Percentiles rank a stretch among this genome's conserved stretches.
phyloP scores from a whole-genome alignment of 345 rosid species.

The Ricinus communis region DNA sequence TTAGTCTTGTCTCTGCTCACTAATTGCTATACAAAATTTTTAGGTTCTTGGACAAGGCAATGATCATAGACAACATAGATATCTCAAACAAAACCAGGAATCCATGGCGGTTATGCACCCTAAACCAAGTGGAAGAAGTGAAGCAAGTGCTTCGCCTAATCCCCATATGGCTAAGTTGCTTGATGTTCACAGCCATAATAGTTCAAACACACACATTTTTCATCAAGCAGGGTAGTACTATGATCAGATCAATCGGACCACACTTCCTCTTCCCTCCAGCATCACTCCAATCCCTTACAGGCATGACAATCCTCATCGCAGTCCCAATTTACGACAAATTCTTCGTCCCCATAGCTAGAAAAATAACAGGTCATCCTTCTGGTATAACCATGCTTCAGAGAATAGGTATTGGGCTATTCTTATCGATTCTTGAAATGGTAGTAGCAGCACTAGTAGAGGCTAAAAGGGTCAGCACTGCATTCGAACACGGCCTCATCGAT shows the following conservation, averaged over 20 bases:
- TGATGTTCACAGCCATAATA: conserved; percentile 63
- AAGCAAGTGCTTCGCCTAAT: conserved; percentile 65
- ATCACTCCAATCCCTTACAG: conserved; percentile 64
- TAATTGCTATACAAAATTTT: neutral
- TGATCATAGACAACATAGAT: conserved; percentile 59
- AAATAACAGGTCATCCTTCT: conserved; percentile 54
- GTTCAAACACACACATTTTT: conserved; percentile 78
- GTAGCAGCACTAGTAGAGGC: conserved; percentile 64
- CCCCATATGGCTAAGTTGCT: conserved; percentile 76
- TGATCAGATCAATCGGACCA: conserved; percentile 60
- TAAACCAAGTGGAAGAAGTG: conserved; percentile 87
- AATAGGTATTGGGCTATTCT: conserved; percentile 67
- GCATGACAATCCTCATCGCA: conserved; percentile 61
- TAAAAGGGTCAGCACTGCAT: conserved; percentile 55
- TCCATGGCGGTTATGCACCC: conserved; percentile 79
- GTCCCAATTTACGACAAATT: conserved; percentile 63
- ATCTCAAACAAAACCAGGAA: conserved; percentile 37
- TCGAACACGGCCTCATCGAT: conserved; percentile 49
- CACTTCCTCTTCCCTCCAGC: conserved; percentile 73
- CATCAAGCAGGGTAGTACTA: conserved; percentile 77
- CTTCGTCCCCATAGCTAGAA: conserved; percentile 60
- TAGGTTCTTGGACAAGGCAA: conserved; percentile 85
- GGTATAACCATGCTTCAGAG: conserved; percentile 84
- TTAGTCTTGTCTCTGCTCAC: too few species aligned
- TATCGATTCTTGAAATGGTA: conserved; percentile 59